Base-by-base conservation (phyloP, 805 yeast species). In the Wickerhamia fluorescens region DNA sequence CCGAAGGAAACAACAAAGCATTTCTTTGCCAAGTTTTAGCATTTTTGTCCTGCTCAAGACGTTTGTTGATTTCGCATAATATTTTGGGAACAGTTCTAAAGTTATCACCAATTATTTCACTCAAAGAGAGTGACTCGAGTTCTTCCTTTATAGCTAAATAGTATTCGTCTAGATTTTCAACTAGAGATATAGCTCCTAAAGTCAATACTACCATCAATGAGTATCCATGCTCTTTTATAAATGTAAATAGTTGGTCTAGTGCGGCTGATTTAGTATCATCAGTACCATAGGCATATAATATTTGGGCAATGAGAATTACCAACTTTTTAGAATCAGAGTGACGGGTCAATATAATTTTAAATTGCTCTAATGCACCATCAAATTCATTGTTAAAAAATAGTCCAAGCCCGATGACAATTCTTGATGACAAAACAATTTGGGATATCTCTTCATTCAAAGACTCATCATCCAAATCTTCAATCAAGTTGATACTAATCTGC, bases 191-290 rank as follows among this genome's bases (percentile, higher is more conserved):
- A 0, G 94, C 87, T 4, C 95, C 96, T 23, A 89, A 61, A 1
- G 86, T 72, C 34, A 88, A 53, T 0, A 84, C 78, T 2, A 83
- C 74, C 14, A 74, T 45, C 25, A 85, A 55, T 3, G 87, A 74
- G 1, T 82, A 63, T 0, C 94, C 95, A 33, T 70, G 53, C 4
- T 57, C 61, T 35, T 71, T 78, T 23, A 87, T 73, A 42, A 68
- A 74, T 14, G 69, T 66, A 41, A 82, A 79, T 24, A 89, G 55
- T 51, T 86, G 95, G 42, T 87, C 95, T 26, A 83, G 47, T 0
- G 96, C 95, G 1, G 87, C 88, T 38, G 76, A 80, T 34, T 75
- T 78, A 1, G 92, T 75, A 4, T 82, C 92, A n/a, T 71, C 75
- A 0, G 75, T 71, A n/a, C 75, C 81, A 33, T 73, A 72, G 2